Evolutionary conservation across 768 basidiomycete genomes (phyloP), one percentile per base, ranked within the genome.

Genomic region (Leucocoprinus leucothites): DNA sequence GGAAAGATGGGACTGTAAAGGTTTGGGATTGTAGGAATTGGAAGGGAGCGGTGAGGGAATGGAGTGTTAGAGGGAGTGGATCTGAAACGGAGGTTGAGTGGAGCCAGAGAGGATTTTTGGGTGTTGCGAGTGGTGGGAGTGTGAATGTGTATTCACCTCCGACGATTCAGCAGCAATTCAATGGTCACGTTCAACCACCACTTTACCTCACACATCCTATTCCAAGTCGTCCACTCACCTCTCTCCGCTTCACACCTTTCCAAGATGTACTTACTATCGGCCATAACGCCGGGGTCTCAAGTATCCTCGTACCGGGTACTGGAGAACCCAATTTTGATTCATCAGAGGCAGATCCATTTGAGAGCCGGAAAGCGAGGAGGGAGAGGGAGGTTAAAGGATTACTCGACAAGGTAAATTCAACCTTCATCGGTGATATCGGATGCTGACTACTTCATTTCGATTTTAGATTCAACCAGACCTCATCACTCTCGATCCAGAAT

Each of bases 11-110:
- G 0, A 82, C 74, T 0, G 89, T 99, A 48, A 98, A 98, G 64
- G 78, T 98, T 1, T 99, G 97, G 97, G 97, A 98, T 71, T 92
- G 89, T 64, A 73, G 97, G 54, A 97, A 94, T 73, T 98, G 94
- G 94, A 93, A 89, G 60, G 89, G 90, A 7, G 82, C 86, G 2
- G 82, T 99, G 34, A 76, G 92, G 56, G 81, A 87, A 69, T 76
- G 94, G 93, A 73, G 69, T 8, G 76, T 88, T 36, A 75, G 91
- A 52, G 85, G 88, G 6, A 84, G 83, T 0, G 69, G 79, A 2
- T 82, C 47, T 11, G 60, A 75, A 48, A 65, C 84, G 0, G 87
- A 86, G 55, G 60, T 94, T 3, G 85, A 89, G 41, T 99, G 91
- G 88, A 94, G 93, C 62, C 84, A 85, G 59, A 85, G 84, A 63